Conservation (phyloP, 1,139 yeast genomes). For the Yamadazyma conglobata region DNA sequence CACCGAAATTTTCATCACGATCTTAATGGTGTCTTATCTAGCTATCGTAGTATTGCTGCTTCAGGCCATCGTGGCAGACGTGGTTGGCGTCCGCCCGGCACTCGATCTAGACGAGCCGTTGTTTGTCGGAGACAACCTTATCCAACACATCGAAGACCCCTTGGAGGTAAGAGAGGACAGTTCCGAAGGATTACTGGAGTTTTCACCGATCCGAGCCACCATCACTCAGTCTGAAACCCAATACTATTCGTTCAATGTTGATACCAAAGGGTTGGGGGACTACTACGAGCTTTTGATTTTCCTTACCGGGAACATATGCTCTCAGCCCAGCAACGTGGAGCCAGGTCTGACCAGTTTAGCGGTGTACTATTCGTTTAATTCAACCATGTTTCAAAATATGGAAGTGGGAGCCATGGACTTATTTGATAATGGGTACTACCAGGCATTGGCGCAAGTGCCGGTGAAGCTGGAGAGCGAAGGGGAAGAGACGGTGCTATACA, state of each 20-base stretch:
- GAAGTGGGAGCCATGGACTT: constrained; percentile 29
- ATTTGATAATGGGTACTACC: constrained; percentile 50
- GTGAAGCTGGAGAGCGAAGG: constrained; percentile 16
- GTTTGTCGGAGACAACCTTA: constrained; percentile 6
- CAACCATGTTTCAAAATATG: constrained; percentile 32
- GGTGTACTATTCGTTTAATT: constrained; percentile 50
- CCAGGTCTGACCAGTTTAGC: constrained; percentile 36
- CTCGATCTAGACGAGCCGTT: constrained; percentile 1
- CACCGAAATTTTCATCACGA: too few relatives aligned
- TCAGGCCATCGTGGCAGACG: too few relatives aligned
- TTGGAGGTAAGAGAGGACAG: constrained; percentile 5
- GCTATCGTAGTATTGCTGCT: too few relatives aligned
- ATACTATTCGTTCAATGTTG: constrained; percentile 43
- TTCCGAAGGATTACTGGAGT: constrained; percentile 29
- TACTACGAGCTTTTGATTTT: constrained; percentile 54
- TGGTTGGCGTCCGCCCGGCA: too few relatives aligned
- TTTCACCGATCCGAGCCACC: constrained; percentile 39
- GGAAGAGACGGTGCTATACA: constrained; percentile 33
- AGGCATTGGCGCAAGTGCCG: constrained; percentile 48
- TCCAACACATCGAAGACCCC: constrained; percentile 8
- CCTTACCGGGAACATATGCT: constrained; percentile 58
- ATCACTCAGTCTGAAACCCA: constrained; percentile 40
- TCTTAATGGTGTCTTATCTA: too few relatives aligned
- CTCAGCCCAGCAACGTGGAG: constrained; percentile 36
- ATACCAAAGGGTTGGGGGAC: constrained; percentile 44